Evolutionary conservation across 2,329 filamentous ascomycete genomes (phyloP).

Genomic region (Nakataea oryzae): DNA sequence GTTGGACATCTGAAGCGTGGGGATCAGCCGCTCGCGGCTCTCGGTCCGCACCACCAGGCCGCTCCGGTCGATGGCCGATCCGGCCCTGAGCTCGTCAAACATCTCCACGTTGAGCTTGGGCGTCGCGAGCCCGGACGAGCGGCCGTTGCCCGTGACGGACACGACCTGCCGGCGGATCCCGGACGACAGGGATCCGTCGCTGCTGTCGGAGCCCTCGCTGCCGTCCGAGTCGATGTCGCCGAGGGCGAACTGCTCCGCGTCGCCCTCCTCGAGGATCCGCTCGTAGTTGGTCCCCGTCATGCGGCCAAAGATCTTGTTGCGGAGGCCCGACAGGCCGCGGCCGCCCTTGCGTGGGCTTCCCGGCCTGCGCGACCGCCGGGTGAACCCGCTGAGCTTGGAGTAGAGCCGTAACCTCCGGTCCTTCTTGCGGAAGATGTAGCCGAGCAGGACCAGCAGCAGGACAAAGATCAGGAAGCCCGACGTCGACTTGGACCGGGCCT

Average conservation of each 20-base stretch:
- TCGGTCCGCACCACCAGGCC: slow-evolving; percentile 76
- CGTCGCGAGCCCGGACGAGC: slow-evolving; percentile 57
- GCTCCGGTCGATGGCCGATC: slow-evolving; percentile 48
- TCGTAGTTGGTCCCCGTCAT: slow-evolving; percentile 53
- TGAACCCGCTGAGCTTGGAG: slow-evolving; percentile 33
- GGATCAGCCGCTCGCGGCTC: slow-evolving; percentile 66
- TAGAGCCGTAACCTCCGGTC: slow-evolving; percentile 58
- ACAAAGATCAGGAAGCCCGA: slow-evolving; percentile 71
- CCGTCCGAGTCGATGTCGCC: slow-evolving; percentile 54
- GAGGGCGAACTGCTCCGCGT: slow-evolving; percentile 68
- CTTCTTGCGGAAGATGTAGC: slow-evolving; percentile 68
- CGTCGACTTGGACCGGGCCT: slow-evolving; percentile 56
- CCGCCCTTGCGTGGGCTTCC: slow-evolving; percentile 31
- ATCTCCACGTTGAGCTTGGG: slow-evolving; percentile 47
- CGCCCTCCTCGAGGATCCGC: slow-evolving; percentile 73
- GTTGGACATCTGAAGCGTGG: slow-evolving; percentile 41
- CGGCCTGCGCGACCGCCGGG: slow-evolving; percentile 30
- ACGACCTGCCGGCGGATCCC: neutral
- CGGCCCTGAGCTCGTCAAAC: slow-evolving; percentile 32
- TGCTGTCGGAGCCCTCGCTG: slow-evolving; percentile 48
- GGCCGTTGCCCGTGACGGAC: slow-evolving; percentile 26
- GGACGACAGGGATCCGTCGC: slow-evolving; percentile 25
- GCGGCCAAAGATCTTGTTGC: slow-evolving; percentile 57
- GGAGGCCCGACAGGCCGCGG: slow-evolving; percentile 31
- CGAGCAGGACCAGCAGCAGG: slow-evolving; percentile 56